Evolutionary conservation across 1,139 yeast species (phyloP), one percentile per base, ranked within the genome.

Genomic region (Nakaseomyces kungkrabaensis): DNA sequence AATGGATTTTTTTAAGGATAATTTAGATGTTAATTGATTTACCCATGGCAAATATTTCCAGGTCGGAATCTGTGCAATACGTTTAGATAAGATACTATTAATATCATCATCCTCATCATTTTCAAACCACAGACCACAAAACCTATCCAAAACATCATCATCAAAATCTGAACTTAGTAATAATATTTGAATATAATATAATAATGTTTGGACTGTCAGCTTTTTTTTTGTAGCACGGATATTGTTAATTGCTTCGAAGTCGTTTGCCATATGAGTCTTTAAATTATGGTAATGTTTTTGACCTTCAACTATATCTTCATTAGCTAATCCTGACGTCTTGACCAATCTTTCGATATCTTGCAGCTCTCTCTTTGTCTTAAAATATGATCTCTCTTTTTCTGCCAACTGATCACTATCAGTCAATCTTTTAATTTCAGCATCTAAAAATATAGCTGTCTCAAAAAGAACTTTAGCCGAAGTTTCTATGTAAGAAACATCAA

Each of bases 61-160:
- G 24, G 77, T 72, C 0, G 95, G 84, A 32, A 87, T 68, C 0
- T 51, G 50, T 1, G 63, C 56, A 3, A 76, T 64, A 17, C 72
- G 68, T 0, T 65, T 54, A n/a, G 59, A 53, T 4, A 76, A 65
- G 5, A 57, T 52, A 3, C 53, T 51, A 56, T 76, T 78, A 5
- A 80, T 62, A 0, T 61, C 66, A 1, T 68, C 74, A 46, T 73
- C 72, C 5, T 63, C 63, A 3, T 80, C 72, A 56, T 77, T 75
- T 52, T 84, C 86, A 42, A 92, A 72, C 96, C 97, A 90, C n/a
- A 90, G 66, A 0, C 94, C 85, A 62, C 90, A 82, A 54, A 90
- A 83, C 50, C 86, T 76, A 57, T 88, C 95, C 48, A 85, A 70
- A 51, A 79, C 83, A 52, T 80, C 83, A 49, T 75, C 78, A 47